Percentiles rank a stretch among this genome's conserved stretches.
phyloP scores from a whole-genome alignment of 345 rosid genomes.

The Linum trigynum region DNA sequence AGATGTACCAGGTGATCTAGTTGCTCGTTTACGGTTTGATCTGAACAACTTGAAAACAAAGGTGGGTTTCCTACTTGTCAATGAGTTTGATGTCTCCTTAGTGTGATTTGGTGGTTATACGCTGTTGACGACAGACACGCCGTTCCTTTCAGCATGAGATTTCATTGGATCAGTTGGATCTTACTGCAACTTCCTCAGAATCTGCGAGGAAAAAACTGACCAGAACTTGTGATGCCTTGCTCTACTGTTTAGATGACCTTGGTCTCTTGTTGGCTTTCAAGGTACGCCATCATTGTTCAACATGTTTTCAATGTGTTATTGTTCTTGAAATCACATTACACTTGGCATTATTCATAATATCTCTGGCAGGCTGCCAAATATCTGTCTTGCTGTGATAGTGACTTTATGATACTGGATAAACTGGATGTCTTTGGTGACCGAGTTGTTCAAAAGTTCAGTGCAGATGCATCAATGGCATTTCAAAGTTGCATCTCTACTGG shows the following conservation, averaged over 20 bases:
- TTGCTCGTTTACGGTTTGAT: constrained; percentile 15
- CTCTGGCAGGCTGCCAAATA: constrained; percentile 60
- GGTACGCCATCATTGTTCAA: constrained; percentile 32
- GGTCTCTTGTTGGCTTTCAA: constrained; percentile 72
- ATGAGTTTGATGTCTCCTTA: neutral
- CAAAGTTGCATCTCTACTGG: constrained; percentile 39
- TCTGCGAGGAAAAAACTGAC: constrained; percentile 35
- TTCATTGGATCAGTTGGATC: constrained; percentile 31
- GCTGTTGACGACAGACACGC: constrained; percentile 8
- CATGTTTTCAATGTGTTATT: neutral
- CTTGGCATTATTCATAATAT: constrained; percentile 2
- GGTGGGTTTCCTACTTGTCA: constrained; percentile 28
- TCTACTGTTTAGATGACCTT: constrained; percentile 57
- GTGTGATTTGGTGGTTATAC: neutral
- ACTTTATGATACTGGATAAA: constrained; percentile 33
- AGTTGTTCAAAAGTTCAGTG: constrained; percentile 37
- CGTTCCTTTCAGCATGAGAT: constrained; percentile 42
- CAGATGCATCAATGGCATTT: constrained; percentile 38
- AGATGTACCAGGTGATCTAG: constrained; percentile 22
- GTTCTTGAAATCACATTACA: constrained; percentile 1
- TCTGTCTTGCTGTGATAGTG: constrained; percentile 36
- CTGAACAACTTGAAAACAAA: constrained; percentile 29
- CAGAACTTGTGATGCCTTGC: constrained; percentile 31
- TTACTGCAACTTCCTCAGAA: constrained; percentile 18
- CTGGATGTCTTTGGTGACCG: constrained; percentile 31